These are phyloP conservation scores for Lactarius deliciosus DNA, from an alignment of 768 basidiomycete species.

Conservation along the genomic window DNA sequence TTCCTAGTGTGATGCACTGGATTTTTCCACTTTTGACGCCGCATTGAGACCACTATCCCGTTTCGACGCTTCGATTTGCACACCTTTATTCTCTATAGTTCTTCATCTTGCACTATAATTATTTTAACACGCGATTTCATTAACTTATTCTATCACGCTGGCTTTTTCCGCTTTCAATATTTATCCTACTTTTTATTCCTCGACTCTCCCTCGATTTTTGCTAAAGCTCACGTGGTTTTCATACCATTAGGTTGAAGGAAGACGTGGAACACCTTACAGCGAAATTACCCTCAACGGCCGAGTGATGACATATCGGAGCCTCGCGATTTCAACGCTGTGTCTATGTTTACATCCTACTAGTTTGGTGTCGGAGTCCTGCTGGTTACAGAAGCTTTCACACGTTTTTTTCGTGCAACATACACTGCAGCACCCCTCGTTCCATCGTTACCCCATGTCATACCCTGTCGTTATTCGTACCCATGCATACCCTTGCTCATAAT, in stretches of 20 bases:
- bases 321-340: slow-evolving; percentile 11
- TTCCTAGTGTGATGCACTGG: slow-evolving; percentile 20
- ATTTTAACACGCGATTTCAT: slow-evolving; percentile 12
- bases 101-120: background rate
- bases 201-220: background rate
- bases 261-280: slow-evolving; percentile 54
- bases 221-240: slow-evolving; percentile 25
- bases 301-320: slow-evolving; percentile 19
- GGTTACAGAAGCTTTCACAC: slow-evolving; percentile 19
- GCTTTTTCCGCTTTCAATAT: slow-evolving; percentile 4
- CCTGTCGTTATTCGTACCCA: slow-evolving; percentile 29
- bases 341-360: slow-evolving; percentile 4
- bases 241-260: slow-evolving; percentile 57
- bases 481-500: slow-evolving; percentile 23
- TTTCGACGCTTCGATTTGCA: slow-evolving; percentile 5
- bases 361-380: slow-evolving; percentile 15
- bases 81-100: slow-evolving; percentile 2
- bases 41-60: slow-evolving; percentile 15
- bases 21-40: slow-evolving; percentile 29
- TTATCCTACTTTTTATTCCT: slow-evolving; percentile 10
- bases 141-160: slow-evolving; percentile 31
- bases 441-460: slow-evolving; percentile 27
- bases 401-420: slow-evolving; percentile 17
- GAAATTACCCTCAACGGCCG: slow-evolving; percentile 33
- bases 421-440: slow-evolving; percentile 20